Evolutionary conservation across 2,329 filamentous ascomycete species (phyloP).

Genomic region (Microdochium trichocladiopsis): DNA sequence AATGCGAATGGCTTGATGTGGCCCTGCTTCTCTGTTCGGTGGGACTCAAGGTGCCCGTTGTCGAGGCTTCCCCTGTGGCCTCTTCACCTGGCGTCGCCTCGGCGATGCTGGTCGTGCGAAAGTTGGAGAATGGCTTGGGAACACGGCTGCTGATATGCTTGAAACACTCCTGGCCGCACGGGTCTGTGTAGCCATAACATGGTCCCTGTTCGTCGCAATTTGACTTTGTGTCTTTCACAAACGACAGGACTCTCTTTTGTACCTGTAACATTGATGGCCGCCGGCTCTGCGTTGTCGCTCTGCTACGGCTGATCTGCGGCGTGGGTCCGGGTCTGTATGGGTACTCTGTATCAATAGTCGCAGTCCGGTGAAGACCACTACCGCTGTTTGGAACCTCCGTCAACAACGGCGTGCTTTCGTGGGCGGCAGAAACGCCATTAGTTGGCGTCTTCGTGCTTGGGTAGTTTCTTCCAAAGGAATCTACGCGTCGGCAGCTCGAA

Average conservation of each 20-base stretch:
- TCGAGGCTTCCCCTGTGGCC: conserved; percentile 2
- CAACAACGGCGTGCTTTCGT: conserved; percentile 44
- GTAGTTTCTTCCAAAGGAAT: conserved; percentile 4
- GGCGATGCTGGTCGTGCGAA: conserved; percentile 31
- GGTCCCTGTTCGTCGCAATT: conserved; percentile 55
- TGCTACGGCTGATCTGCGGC: conserved; percentile 9
- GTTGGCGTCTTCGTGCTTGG: conserved; percentile 5
- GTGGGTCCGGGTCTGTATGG: conserved; percentile 9
- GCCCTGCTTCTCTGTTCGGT: conserved; percentile 15
- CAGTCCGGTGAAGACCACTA: not conserved
- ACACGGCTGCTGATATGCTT: conserved; percentile 42
- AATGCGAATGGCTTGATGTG: conserved; percentile 19
- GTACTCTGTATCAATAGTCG: not conserved
- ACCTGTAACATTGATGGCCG: conserved; percentile 49
- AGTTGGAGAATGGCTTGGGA: conserved; percentile 25
- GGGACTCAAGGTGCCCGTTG: conserved; percentile 12
- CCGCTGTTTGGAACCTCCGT: conserved; percentile 1
- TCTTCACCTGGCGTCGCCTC: conserved; percentile 5
- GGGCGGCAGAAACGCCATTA: conserved; percentile 11
- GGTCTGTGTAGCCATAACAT: conserved; percentile 59
- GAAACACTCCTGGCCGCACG: conserved; percentile 59
- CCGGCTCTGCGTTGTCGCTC: conserved; percentile 25
- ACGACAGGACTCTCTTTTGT: conserved; percentile 52
- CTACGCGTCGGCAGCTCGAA: conserved; percentile 9
- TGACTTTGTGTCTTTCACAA: conserved; percentile 57